Evolutionary conservation across 371 early-diverging fungal species (phyloP), one percentile per base, ranked within the genome.

Genomic region (Zopfochytrium polystomum): DNA sequence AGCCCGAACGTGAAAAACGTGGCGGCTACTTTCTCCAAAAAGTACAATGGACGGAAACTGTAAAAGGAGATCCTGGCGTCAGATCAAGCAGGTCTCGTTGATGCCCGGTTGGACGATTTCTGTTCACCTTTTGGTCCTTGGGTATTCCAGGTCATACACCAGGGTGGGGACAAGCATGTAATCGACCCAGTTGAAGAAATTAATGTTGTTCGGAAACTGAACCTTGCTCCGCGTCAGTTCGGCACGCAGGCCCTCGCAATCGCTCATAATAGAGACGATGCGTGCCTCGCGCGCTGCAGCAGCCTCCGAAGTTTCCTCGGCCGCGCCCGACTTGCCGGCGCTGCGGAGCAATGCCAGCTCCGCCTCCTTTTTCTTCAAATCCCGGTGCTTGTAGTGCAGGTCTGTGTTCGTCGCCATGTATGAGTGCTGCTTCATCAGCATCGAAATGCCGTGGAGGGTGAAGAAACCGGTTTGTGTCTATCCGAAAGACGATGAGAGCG

Each of bases 351-450:
- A 29, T 3, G 56, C 55, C 48, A 65, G 42, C 4, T 38, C 63
- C 26, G 5, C 55, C 32, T 62, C 18, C 20, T 70, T 45, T 26
- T 51, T 5, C 7, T 49, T 22, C n/a, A 80, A 68, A 29, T 72
- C 58, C 26, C 71, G 58, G 7, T 58, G 61, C 65, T 80, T 84
- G 52, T 80, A 77, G 1, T 85, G 81, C 15, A 87, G 72, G 27
- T 87, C 87, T 1, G 83, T 85, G 69, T 92, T 93, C 52, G 60
- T 65, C 20, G 72, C 67, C 52, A 69, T 84, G 63, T 96, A 96
- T 13, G 95, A 93, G 66, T 95, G 92, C 75, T 90, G 85, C 67
- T 96, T 96, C 93, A 95, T 91, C 74, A 93, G 78, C 88, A 93
- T 92, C 6, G 91, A 85, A 52, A 91, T 89, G 1, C 89, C 80